Percentiles rank a stretch among this genome's conserved stretches.
Conservation (phyloP, 495 filamentous ascomycete species). For the Lichina pygmaea region DNA sequence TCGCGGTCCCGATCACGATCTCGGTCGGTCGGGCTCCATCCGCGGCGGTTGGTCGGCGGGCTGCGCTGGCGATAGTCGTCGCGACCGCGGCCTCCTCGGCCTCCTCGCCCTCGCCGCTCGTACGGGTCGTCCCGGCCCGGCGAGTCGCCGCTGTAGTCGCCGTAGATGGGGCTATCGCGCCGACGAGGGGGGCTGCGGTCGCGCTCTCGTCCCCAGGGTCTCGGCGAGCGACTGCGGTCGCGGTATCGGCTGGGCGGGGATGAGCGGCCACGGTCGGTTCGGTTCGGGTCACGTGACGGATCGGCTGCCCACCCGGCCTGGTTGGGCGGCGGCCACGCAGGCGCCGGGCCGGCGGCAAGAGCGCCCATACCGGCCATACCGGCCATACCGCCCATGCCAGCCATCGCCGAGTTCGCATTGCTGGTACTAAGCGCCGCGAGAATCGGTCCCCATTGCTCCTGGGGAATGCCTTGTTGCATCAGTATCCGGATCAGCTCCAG, state of each 20-base stretch:
- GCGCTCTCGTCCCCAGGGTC: slow-evolving; percentile 34
- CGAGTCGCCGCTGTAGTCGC: slow-evolving; percentile 33
- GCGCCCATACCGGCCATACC: slow-evolving; percentile 1
- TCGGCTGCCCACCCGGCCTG: slow-evolving; percentile 16
- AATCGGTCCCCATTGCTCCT: slow-evolving; percentile 31
- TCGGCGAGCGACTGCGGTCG: slow-evolving; percentile 38
- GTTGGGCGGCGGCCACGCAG: background rate
- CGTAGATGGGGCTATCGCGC: slow-evolving; percentile 47
- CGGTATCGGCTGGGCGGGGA: slow-evolving; percentile 34
- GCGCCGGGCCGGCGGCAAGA: too few species aligned
- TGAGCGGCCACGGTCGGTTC: slow-evolving; percentile 23
- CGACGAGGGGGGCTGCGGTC: slow-evolving; percentile 26
- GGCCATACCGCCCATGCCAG: slow-evolving; percentile 2
- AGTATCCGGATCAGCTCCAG: slow-evolving; percentile 29
- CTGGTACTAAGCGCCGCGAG: slow-evolving; percentile 11
- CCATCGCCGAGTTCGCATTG: slow-evolving; percentile 6
- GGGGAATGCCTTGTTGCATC: slow-evolving; percentile 27
- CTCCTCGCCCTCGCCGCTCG: slow-evolving; percentile 17
- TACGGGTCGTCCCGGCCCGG: slow-evolving; percentile 30
- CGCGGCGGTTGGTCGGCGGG: slow-evolving; percentile 29
- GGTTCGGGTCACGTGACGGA: slow-evolving; percentile 33
- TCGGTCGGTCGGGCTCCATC: slow-evolving; percentile 30
- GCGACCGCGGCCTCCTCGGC: slow-evolving; percentile 20
- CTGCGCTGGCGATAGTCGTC: slow-evolving; percentile 67
- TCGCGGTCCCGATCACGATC: slow-evolving; percentile 10